Evolutionary conservation across 2,329 filamentous ascomycete genomes (phyloP).

Genomic region (Beauveria asiatica): DNA sequence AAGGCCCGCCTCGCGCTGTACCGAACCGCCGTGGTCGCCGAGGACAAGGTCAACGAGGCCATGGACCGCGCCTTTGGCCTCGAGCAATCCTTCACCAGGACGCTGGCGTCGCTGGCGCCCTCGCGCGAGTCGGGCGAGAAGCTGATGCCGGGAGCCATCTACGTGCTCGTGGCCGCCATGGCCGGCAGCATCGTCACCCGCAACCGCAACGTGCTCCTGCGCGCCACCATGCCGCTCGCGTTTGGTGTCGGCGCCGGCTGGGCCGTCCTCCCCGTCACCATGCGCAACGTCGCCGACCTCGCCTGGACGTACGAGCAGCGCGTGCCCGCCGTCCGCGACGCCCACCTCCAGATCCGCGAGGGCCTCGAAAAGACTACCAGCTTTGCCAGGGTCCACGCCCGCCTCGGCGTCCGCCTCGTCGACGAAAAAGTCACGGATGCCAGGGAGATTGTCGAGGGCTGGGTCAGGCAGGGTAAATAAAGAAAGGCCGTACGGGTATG

Average conservation of each 20-base stretch:
- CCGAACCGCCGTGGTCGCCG: conserved; percentile 61
- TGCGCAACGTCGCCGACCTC: conserved; percentile 77
- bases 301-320: conserved; percentile 89
- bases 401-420: conserved; percentile 62
- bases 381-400: conserved; percentile 66
- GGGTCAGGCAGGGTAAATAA: conserved; percentile 86
- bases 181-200: conserved; percentile 84
- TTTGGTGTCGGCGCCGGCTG: conserved; percentile 79
- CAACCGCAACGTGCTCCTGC: conserved; percentile 77
- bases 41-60: conserved; percentile 74
- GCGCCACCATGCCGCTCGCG: conserved; percentile 65
- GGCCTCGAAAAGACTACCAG: conserved; percentile 60
- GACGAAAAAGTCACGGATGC: conserved; percentile 72
- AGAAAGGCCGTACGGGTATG: neutral
- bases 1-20: conserved; percentile 74
- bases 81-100: conserved; percentile 84
- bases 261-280: conserved; percentile 79
- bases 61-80: conserved; percentile 75
- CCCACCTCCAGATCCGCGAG: conserved; percentile 65
- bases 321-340: conserved; percentile 73
- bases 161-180: conserved; percentile 91
- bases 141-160: conserved; percentile 81
- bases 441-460: conserved; percentile 71
- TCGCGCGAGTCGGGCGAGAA: conserved; percentile 77
- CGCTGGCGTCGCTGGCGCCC: conserved; percentile 80